These are phyloP conservation scores for Eutrema heterophyllum DNA, from an alignment of 345 rosid species.

Conservation along the genomic window DNA sequence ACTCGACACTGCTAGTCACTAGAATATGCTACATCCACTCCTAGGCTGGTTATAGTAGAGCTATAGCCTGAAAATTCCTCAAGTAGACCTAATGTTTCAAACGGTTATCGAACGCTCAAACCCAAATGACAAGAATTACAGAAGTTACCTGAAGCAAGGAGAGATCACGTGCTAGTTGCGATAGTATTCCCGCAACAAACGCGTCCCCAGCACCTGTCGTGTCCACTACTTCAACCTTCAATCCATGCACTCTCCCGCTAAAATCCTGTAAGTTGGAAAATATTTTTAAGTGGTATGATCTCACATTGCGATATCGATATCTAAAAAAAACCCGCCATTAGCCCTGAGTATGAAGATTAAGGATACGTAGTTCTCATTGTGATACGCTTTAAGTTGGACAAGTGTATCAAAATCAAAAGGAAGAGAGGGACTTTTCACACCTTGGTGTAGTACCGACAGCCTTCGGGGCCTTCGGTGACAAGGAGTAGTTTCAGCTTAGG, in stretches of 20 bases:
- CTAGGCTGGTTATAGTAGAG: neutral
- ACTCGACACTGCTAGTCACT: no score
- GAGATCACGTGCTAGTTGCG: constrained; percentile 59
- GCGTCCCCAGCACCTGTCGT: constrained; percentile 99
- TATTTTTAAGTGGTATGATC: neutral
- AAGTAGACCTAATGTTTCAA: neutral
- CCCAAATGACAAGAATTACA: neutral
- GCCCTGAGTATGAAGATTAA: neutral
- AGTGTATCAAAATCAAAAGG: neutral
- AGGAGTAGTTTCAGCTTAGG: constrained; percentile 78
- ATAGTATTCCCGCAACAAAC: constrained; percentile 78
- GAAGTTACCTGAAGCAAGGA: constrained; percentile 72
- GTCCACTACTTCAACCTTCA: constrained; percentile 81
- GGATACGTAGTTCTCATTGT: neutral
- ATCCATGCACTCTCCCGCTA: constrained; percentile 68
- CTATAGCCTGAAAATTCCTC: neutral
- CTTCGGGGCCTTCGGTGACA: constrained; percentile 80
- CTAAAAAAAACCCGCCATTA: neutral
- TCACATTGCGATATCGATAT: neutral
- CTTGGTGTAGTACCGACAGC: constrained; percentile 94
- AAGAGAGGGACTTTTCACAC: constrained; percentile 31
- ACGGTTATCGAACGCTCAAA: neutral
- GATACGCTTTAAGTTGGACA: neutral
- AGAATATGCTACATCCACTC: neutral
- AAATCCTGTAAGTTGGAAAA: constrained; percentile 49